phyloP scores from a whole-genome alignment of 1,284 basidiomycete genomes.

The Trichosporon asahii region DNA sequence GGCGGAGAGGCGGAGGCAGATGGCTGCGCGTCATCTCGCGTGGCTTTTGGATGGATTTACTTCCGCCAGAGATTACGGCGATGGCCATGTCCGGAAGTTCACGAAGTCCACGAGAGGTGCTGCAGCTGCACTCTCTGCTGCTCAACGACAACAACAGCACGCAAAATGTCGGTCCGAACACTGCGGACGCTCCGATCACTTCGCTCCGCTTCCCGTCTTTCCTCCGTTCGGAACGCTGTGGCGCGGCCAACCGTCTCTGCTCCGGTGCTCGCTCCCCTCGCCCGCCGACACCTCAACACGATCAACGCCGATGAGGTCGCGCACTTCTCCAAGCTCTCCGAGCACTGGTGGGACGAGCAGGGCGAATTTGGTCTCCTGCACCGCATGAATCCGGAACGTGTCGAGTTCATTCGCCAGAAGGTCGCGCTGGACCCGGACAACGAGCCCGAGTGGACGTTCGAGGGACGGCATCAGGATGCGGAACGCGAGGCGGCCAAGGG shows the following conservation, averaged over 20 bases:
- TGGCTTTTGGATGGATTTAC: neutral
- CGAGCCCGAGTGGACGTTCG: constrained; percentile 53
- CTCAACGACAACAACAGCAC: neutral
- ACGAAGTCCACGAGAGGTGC: neutral
- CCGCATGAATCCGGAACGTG: constrained; percentile 89
- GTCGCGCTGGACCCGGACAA: constrained; percentile 60
- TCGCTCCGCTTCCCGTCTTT: neutral
- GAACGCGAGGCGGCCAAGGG: constrained; percentile 38
- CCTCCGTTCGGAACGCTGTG: too few relatives aligned
- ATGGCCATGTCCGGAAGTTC: neutral
- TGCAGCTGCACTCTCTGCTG: neutral
- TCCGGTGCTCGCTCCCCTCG: neutral
- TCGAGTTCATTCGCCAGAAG: constrained; percentile 81
- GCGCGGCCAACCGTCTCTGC: too few relatives aligned
- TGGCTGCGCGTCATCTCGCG: neutral
- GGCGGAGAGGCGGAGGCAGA: neutral
- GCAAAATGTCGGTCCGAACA: neutral
- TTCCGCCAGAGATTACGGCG: neutral
- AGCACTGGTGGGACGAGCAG: constrained; percentile 93
- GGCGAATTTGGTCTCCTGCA: constrained; percentile 90
- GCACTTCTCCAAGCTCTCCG: constrained; percentile 86
- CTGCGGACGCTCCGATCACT: neutral
- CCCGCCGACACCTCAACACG: constrained; percentile 42
- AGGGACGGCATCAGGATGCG: constrained; percentile 46
- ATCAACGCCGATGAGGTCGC: constrained; percentile 80